Conservation (phyloP, 768 basidiomycete species). For the Trametes maxima region DNA sequence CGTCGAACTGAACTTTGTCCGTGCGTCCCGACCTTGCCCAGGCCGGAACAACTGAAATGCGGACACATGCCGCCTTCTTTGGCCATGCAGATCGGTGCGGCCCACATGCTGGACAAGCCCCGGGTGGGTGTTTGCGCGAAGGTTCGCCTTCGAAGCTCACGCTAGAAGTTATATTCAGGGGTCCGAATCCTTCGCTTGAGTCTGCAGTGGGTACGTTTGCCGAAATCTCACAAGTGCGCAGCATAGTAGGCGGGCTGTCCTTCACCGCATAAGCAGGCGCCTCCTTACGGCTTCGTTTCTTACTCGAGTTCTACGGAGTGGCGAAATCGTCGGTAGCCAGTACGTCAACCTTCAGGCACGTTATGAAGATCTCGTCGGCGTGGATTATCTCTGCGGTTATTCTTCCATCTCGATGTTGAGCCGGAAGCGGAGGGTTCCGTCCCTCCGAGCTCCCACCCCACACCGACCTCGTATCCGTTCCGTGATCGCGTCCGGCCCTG, state of each 20-base stretch:
- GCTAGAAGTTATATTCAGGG: conserved; percentile 10
- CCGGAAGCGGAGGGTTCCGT: too few relatives aligned
- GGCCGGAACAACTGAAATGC: background rate
- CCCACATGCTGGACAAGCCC: conserved; percentile 5
- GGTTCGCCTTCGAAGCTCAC: conserved; percentile 1
- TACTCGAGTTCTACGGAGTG: background rate
- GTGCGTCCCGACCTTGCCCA: background rate
- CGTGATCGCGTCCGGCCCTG: too few relatives aligned
- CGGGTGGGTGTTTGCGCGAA: conserved; percentile 5
- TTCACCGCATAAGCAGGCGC: too few relatives aligned
- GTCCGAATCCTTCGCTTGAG: conserved; percentile 6
- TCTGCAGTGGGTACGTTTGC: background rate
- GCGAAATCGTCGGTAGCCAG: background rate
- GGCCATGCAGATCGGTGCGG: conserved; percentile 9
- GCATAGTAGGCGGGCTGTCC: background rate
- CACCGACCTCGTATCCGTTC: background rate
- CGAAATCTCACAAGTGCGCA: background rate
- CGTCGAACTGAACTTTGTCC: background rate
- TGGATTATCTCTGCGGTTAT: too few relatives aligned
- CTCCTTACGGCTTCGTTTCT: background rate
- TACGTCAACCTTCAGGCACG: too few relatives aligned
- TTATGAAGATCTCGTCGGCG: too few relatives aligned
- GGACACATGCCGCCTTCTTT: background rate
- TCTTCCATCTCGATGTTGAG: too few relatives aligned
- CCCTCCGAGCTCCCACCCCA: background rate